Conservation (phyloP, 148 eudicot genomes). For the Silene uniflora region DNA sequence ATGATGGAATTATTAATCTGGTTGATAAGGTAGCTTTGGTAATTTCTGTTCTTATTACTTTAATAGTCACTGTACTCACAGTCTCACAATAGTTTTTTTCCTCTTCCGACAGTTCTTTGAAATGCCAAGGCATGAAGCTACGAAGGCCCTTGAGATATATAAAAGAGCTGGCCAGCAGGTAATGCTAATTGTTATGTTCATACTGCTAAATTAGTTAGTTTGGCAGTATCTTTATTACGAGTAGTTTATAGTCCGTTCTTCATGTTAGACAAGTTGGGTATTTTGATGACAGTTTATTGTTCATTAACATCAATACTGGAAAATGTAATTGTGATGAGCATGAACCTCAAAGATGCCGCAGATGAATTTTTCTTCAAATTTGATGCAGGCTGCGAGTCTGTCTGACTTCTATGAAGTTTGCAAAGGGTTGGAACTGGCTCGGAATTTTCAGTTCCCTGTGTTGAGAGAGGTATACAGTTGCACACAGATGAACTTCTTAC, state of each 20-base stretch:
- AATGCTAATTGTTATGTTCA: slow-evolving; percentile 6
- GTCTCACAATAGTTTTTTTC: not conserved
- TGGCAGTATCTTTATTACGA: not conserved
- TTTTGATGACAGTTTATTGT: not conserved
- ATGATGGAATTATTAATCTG: slow-evolving; percentile 95
- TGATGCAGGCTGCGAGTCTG: slow-evolving; percentile 68
- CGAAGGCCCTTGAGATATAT: slow-evolving; percentile 85
- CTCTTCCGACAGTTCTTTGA: slow-evolving; percentile 76
- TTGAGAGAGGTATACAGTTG: slow-evolving; percentile 68
- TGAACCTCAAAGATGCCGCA: not conserved
- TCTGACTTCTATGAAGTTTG: slow-evolving; percentile 94
- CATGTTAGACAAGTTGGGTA: not conserved
- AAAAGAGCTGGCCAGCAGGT: slow-evolving; percentile 99
- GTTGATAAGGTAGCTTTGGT: slow-evolving; percentile 72
- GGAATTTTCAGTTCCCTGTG: slow-evolving; percentile 95
- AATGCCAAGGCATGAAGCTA: slow-evolving; percentile 99
- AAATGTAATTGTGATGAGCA: not conserved
- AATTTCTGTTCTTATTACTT: not conserved
- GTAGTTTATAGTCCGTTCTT: not conserved
- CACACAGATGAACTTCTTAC: not conserved
- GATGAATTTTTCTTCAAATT: slow-evolving; percentile 5
- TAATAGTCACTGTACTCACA: not conserved
- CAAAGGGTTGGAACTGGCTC: slow-evolving; percentile 93
- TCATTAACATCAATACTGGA: not conserved
- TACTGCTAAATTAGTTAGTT: not conserved